Percentiles rank a stretch among this genome's conserved stretches.
Evolutionary conservation across 1,284 basidiomycete species (phyloP).

Genomic region (Anthracocystis setariae): DNA sequence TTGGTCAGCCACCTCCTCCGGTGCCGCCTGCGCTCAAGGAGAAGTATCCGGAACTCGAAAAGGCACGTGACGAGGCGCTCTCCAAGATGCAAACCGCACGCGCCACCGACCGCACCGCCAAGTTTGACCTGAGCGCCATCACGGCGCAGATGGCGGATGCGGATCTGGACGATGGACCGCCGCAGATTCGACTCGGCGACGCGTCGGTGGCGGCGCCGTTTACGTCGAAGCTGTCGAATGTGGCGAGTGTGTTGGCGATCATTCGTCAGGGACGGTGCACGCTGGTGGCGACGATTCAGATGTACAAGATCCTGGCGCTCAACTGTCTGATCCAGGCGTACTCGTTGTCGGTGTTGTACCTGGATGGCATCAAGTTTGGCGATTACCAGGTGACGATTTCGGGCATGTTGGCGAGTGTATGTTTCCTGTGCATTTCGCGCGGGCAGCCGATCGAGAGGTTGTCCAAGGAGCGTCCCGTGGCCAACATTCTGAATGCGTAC

Average conservation of each 20-base stretch:
- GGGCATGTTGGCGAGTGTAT: conserved; percentile 61
- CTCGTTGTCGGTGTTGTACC: conserved; percentile 61
- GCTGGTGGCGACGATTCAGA: conserved; percentile 66
- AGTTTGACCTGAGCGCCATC: conserved; percentile 63
- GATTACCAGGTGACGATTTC: conserved; percentile 66
- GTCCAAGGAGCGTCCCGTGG: conserved; percentile 61
- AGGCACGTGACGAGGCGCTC: conserved; percentile 62
- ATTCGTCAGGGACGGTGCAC: conserved; percentile 66
- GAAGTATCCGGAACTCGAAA: conserved; percentile 63
- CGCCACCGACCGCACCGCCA: conserved; percentile 53
- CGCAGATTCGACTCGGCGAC: conserved; percentile 67
- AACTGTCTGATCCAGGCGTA: conserved; percentile 67
- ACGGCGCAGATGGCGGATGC: conserved; percentile 62
- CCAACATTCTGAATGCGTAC: conserved; percentile 63
- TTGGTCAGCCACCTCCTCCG: conserved; percentile 60
- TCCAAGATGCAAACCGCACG: conserved; percentile 53
- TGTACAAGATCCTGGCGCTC: conserved; percentile 68
- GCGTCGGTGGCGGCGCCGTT: conserved; percentile 67
- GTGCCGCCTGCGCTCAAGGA: conserved; percentile 61
- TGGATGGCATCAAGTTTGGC: conserved; percentile 66
- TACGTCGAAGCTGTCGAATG: conserved; percentile 63
- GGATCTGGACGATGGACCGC: conserved; percentile 65
- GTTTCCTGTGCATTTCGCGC: conserved; percentile 66
- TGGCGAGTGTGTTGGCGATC: conserved; percentile 57
- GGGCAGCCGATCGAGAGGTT: conserved; percentile 64